Conservation (phyloP, 805 yeast genomes). For the Candida alai region DNA sequence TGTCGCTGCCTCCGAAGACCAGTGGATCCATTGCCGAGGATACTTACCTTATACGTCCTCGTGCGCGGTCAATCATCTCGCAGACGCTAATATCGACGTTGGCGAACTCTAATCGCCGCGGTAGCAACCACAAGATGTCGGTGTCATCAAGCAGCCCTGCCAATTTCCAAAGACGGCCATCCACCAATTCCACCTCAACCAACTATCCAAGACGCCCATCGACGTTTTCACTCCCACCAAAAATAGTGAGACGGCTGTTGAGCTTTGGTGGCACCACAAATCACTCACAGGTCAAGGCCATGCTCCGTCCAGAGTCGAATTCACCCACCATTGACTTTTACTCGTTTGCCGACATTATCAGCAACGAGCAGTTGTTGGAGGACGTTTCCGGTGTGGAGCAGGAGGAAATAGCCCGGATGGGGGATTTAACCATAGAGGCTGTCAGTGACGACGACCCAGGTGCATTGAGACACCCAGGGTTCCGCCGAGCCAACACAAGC, state of each 20-base stretch:
- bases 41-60: no score
- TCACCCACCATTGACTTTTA: slow-evolving; percentile 23
- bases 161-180: background rate
- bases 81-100: slow-evolving; percentile 9
- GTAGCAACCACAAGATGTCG: no score
- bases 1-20: background rate
- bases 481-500: background rate
- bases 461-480: background rate
- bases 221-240: background rate
- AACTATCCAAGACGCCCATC: background rate
- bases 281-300: slow-evolving; percentile 3
- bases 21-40: no score
- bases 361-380: slow-evolving; percentile 15
- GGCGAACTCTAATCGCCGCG: slow-evolving; percentile 2
- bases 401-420: background rate
- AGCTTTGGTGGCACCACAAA: slow-evolving; percentile 8
- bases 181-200: background rate
- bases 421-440: no score
- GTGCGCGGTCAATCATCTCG: slow-evolving; percentile 8
- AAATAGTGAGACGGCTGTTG: slow-evolving; percentile 5
- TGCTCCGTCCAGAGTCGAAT: slow-evolving; percentile 6
- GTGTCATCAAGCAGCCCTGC: background rate
- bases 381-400: slow-evolving; percentile 2
- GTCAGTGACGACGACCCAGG: no score
- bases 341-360: slow-evolving; percentile 29